These are phyloP conservation scores for Solanum virginianum DNA, from an alignment of 257 asterid genomes.

Conservation along the genomic window DNA sequence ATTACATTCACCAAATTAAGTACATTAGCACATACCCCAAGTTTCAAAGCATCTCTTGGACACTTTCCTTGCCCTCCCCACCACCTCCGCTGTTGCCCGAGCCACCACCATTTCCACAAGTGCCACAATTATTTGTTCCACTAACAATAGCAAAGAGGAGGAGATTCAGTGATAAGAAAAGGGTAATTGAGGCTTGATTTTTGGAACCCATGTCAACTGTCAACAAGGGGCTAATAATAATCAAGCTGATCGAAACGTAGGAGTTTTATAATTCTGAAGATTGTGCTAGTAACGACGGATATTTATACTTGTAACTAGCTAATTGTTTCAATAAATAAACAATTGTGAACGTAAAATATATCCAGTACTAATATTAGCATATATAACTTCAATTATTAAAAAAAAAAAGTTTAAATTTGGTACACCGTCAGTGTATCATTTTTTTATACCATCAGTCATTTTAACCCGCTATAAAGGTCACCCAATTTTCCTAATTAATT, in stretches of 20 bases:
- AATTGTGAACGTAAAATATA: not conserved
- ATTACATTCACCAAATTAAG: not conserved
- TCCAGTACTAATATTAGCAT: not conserved
- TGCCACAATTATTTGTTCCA: not conserved
- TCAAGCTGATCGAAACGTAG: no score
- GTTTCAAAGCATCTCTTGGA: slow-evolving; percentile 8
- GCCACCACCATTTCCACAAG: not conserved
- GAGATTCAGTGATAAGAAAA: not conserved
- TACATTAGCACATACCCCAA: slow-evolving; percentile 17
- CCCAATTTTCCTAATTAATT: no score
- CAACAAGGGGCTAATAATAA: not conserved
- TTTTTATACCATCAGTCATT: no score
- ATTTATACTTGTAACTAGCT: not conserved
- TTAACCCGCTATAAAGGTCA: no score
- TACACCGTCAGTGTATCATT: no score
- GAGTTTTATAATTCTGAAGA: not conserved
- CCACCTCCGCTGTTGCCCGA: not conserved
- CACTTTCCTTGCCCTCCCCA: not conserved
- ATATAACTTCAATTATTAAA: not conserved
- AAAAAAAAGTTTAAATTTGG: no score
- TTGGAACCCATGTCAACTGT: not conserved
- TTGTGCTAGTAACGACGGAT: not conserved
- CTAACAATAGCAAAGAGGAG: not conserved
- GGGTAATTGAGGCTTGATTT: not conserved
- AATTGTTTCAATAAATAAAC: not conserved